Conservation (phyloP, 805 yeast species). For the Suhomyces prunicola region DNA sequence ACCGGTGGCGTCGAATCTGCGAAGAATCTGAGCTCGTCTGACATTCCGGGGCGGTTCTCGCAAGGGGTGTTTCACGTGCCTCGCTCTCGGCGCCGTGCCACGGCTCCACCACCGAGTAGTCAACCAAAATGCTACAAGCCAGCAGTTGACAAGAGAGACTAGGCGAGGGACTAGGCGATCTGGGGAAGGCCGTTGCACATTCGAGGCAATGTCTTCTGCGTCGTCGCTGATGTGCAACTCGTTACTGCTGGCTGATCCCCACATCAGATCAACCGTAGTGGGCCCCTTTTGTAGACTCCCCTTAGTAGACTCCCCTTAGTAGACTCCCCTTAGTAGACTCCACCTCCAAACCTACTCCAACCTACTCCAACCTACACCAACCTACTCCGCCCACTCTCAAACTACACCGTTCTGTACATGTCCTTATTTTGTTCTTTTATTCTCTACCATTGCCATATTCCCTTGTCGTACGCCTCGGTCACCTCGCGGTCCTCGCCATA, state of each 20-base stretch:
- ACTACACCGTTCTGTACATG: no score
- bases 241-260: not conserved
- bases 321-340: no score
- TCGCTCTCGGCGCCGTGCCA: not conserved
- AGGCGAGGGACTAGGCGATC: not conserved
- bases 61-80: not conserved
- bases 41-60: not conserved
- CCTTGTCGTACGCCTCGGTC: constrained; percentile 49
- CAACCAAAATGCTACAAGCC: not conserved
- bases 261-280: no score
- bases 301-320: no score
- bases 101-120: not conserved
- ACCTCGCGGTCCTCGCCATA: constrained; percentile 66
- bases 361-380: no score
- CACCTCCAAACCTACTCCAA: no score
- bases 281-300: no score
- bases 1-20: not conserved
- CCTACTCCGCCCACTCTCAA: no score
- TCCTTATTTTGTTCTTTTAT: no score
- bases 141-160: not conserved
- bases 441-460: constrained; percentile 29
- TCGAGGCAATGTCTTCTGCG: not conserved
- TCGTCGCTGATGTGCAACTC: not conserved
- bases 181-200: not conserved
- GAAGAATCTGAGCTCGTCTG: not conserved